Percentiles rank a stretch among this genome's conserved stretches.
These are phyloP conservation scores for Terana coerulea DNA, from an alignment of 768 basidiomycete species.

Conservation along the genomic window DNA sequence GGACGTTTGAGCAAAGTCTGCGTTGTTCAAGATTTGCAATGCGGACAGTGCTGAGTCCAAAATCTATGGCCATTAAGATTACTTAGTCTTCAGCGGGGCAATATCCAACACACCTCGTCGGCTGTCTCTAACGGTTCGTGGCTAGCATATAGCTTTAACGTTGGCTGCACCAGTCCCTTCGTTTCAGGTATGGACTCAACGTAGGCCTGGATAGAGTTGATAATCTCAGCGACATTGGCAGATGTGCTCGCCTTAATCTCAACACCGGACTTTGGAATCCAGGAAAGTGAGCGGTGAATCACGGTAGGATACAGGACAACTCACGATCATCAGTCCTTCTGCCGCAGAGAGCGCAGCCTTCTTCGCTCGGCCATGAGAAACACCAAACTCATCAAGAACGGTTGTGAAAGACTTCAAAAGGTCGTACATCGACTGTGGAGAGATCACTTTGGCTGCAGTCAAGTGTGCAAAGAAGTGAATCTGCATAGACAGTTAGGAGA, in stretches of 20 bases:
- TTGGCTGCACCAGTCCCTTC: conserved; percentile 66
- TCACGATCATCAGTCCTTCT: conserved; percentile 74
- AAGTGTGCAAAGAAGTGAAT: conserved; percentile 86
- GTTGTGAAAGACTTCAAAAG: conserved; percentile 81
- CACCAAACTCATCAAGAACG: conserved; percentile 87
- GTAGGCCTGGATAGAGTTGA: conserved; percentile 68
- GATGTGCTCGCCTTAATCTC: conserved; percentile 58
- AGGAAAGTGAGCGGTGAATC: not conserved
- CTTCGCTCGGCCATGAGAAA: conserved; percentile 81
- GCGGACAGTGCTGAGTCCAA: conserved; percentile 69
- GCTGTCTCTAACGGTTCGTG: conserved; percentile 42
- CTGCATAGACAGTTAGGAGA: conserved; percentile 1
- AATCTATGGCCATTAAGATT: conserved; percentile 41
- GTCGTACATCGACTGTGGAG: conserved; percentile 71
- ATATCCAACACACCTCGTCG: conserved; percentile 50
- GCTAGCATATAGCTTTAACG: conserved; percentile 47
- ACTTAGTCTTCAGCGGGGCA: not conserved
- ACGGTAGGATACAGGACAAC: conserved; percentile 15
- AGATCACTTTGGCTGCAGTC: conserved; percentile 70
- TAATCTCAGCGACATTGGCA: conserved; percentile 60
- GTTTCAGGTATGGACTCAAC: conserved; percentile 54
- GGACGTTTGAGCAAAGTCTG: conserved; percentile 54
- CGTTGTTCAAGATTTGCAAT: conserved; percentile 56
- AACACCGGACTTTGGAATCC: conserved; percentile 57
- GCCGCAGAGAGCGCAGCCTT: conserved; percentile 77